Conservation (phyloP, 108 stramenopile genomes). For the Fragilaria radians region DNA sequence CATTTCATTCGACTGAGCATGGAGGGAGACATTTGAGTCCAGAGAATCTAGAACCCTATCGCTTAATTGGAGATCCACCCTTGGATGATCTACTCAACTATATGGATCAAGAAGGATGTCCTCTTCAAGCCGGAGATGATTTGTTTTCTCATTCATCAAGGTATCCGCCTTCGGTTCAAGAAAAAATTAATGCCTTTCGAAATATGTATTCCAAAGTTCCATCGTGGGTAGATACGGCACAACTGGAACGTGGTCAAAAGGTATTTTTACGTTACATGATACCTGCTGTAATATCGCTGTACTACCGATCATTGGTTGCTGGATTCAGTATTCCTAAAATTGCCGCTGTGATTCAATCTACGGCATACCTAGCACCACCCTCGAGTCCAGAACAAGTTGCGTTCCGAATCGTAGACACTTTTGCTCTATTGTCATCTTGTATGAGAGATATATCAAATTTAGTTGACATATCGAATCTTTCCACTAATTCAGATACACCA, state of each 20-base stretch:
- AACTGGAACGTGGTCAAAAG: conserved; percentile 68
- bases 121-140: conserved; percentile 38
- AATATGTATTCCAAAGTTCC: conserved; percentile 33
- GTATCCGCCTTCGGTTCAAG: conserved; percentile 3
- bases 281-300: conserved; percentile 45
- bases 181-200: conserved; percentile 9
- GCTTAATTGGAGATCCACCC: conserved; percentile 52
- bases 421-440: conserved; percentile 38
- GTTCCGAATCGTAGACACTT: conserved; percentile 67
- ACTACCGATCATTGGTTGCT: conserved; percentile 60
- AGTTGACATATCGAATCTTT: too few species aligned
- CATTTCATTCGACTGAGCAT: conserved; percentile 1
- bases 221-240: conserved; percentile 60
- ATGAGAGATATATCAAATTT: neutral
- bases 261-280: conserved; percentile 64
- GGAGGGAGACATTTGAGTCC: conserved; percentile 43
- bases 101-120: conserved; percentile 21
- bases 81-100: conserved; percentile 48
- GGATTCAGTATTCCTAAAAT: conserved; percentile 78
- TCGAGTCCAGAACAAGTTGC: conserved; percentile 25
- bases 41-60: conserved; percentile 55
- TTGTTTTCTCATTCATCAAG: conserved; percentile 24
- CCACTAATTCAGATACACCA: too few species aligned
- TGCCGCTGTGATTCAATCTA: conserved; percentile 52
- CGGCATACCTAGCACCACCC: conserved; percentile 63